Conservation (phyloP, 345 rosid species). For the Salix exigua region DNA sequence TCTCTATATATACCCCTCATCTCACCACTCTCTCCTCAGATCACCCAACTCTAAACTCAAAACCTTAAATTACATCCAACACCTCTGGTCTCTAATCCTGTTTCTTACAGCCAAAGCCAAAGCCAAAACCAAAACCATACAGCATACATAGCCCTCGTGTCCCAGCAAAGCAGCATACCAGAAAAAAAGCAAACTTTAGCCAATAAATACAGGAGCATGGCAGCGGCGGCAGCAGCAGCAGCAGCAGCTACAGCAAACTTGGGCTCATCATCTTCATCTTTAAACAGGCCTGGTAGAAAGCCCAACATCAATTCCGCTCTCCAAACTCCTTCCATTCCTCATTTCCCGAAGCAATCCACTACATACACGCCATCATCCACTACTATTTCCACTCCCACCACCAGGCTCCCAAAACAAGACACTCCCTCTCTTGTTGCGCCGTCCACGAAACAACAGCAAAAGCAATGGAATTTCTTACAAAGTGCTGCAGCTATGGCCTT, state of each 20-base stretch:
- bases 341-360: slow-evolving; percentile 43
- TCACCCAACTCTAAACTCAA: neutral
- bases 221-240: slow-evolving; percentile 19
- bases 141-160: neutral
- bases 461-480: slow-evolving; percentile 56
- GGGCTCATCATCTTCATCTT: slow-evolving; percentile 10
- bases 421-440: neutral
- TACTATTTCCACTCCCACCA: slow-evolving; percentile 21
- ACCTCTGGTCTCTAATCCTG: neutral
- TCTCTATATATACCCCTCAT: slow-evolving; percentile 12
- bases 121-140: neutral
- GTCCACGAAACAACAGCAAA: neutral
- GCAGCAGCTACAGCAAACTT: slow-evolving; percentile 17
- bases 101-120: neutral
- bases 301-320: slow-evolving; percentile 41
- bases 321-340: slow-evolving; percentile 51
- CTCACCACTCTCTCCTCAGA: neutral
- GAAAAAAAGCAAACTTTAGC: neutral
- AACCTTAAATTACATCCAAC: too few relatives aligned
- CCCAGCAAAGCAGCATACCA: neutral
- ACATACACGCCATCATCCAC: slow-evolving; percentile 19
- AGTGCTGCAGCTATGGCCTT: slow-evolving; percentile 51
- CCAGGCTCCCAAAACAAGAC: slow-evolving; percentile 15
- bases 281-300: slow-evolving; percentile 13
- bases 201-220: slow-evolving; percentile 21